Evolutionary conservation across 75 land plant species (phyloP).

Genomic region (Larix kaempferi): DNA sequence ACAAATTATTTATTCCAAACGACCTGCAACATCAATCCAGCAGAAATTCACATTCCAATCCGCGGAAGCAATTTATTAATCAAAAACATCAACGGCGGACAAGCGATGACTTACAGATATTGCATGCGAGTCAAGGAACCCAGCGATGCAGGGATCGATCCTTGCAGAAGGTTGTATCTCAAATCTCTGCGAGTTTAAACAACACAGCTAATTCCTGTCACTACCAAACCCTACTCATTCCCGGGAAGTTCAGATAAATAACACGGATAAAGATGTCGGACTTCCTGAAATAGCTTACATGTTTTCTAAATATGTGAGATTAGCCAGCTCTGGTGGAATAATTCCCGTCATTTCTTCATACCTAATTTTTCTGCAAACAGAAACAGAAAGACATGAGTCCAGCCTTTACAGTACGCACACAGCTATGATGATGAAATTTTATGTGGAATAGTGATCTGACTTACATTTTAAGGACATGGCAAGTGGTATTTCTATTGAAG

Average conservation of each 20-base stretch:
- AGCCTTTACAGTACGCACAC: not conserved
- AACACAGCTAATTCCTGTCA: not conserved
- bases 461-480: slow-evolving; percentile 1
- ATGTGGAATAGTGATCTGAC: not conserved
- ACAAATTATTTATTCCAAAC: slow-evolving; percentile 51
- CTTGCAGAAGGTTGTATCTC: not conserved
- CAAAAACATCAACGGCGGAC: not conserved
- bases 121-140: not conserved
- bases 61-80: not conserved
- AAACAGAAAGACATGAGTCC: not conserved
- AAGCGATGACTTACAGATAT: not conserved
- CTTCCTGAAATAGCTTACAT: not conserved
- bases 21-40: slow-evolving; percentile 34
- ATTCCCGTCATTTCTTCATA: not conserved
- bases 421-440: not conserved
- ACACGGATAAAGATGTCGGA: not conserved
- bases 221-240: not conserved
- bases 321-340: slow-evolving; percentile 2
- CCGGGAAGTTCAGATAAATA: not conserved
- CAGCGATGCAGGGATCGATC: not conserved
- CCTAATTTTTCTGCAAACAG: not conserved
- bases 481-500: not conserved
- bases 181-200: not conserved
- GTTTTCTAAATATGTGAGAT: not conserved
- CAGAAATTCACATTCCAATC: not conserved